Evolutionary conservation across 805 yeast species (phyloP), one percentile per base, ranked within the genome.

Genomic region (Lachancea quebecensis): DNA sequence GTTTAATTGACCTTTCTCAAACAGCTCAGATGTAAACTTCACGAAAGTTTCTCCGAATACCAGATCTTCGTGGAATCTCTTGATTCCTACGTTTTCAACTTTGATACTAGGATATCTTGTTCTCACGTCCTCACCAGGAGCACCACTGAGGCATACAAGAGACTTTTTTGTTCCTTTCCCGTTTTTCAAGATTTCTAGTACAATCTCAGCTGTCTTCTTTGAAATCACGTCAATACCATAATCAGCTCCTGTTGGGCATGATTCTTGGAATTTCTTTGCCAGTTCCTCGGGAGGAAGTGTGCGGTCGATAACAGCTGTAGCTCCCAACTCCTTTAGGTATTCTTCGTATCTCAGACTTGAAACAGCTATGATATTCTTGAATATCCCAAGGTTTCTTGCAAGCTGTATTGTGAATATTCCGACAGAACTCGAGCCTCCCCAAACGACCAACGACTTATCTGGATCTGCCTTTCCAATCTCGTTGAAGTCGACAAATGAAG

Each of bases 401-500:
- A 72, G 48, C 51, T 73, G 77, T 11, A 69, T 62, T 10, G 67
- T 55, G 48, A 69, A 72, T 5, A 71, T 55, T 0, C 76, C 77
- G 35, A 73, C 75, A 31, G 71, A 72, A 17, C 75, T 69, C 4
- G 73, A 66, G 3, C 74, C 77, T 32, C 77, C 77, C 77, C 77
- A 73, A n/a, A 73, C 60, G 5, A 70, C 45, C 12, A 10, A 69
- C n/a, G 28, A 17, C 12, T 18, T 33, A 10, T n/a, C 25, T 11
- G 2, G 25, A 15, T 9, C 21, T 12, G n/a, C 25, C 10, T 31
- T 14, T 42, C 30, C 61, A 53, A 11, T 53, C 18, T 12, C 50
- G 49, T 39, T 47, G 42, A 47, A 36, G 11, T 40, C 45, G 4
- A 44, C 34, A 10, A 49, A 27, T 38, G 60, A 64, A n/a, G 64